Evolutionary conservation across 1,284 basidiomycete genomes (phyloP).

Genomic region (Fistulina hepatica): DNA sequence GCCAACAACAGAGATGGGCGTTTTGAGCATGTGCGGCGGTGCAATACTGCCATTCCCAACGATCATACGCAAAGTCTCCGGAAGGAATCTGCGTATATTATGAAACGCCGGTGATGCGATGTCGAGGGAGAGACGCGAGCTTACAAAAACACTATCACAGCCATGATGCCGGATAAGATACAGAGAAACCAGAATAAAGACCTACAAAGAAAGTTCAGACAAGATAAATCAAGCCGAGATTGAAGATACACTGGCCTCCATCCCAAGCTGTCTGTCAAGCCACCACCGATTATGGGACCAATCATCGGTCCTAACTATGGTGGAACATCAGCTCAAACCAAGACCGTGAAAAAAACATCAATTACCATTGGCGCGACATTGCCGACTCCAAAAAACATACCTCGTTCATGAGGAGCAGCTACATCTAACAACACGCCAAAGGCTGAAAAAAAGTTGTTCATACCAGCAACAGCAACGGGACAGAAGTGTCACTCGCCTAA

Average conservation of each 20-base stretch:
- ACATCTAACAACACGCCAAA: slow-evolving; percentile 47
- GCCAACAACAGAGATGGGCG: slow-evolving; percentile 26
- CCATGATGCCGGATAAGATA: slow-evolving; percentile 16
- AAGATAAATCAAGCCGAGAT: slow-evolving; percentile 72
- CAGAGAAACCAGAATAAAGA: slow-evolving; percentile 43
- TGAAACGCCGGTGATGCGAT: background rate
- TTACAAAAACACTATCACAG: background rate
- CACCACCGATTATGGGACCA: slow-evolving; percentile 48
- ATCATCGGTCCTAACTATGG: no score
- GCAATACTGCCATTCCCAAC: slow-evolving; percentile 47
- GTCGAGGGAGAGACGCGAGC: background rate
- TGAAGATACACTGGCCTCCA: slow-evolving; percentile 57
- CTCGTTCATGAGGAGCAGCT: slow-evolving; percentile 37
- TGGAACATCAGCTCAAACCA: background rate
- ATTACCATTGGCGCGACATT: slow-evolving; percentile 31
- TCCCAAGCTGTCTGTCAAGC: slow-evolving; percentile 43
- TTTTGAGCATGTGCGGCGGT: slow-evolving; percentile 33
- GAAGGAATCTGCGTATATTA: slow-evolving; percentile 32
- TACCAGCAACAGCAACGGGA: slow-evolving; percentile 1
- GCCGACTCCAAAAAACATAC: slow-evolving; percentile 39
- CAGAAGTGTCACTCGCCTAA: slow-evolving; percentile 30
- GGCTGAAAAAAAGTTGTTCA: slow-evolving; percentile 23
- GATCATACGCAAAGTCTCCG: slow-evolving; percentile 46
- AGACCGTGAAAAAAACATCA: background rate
- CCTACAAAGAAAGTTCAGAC: slow-evolving; percentile 34